Percentiles rank a stretch among this genome's conserved stretches.
Conservation (phyloP, 257 asterid genomes). For the Solanum neorickii region DNA sequence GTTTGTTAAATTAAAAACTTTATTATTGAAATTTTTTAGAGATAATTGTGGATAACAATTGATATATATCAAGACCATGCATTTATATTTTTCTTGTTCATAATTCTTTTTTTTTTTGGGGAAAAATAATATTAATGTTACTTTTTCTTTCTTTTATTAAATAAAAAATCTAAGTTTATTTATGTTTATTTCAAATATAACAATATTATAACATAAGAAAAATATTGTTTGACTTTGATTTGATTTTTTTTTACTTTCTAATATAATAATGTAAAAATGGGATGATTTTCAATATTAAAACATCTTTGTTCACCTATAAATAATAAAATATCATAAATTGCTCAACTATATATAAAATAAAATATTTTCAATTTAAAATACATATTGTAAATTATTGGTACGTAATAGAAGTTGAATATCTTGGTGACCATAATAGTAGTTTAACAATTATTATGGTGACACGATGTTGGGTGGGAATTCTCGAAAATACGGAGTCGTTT, state of each 20-base stretch:
- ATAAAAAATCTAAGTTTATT: neutral
- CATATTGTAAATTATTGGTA: neutral
- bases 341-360: neutral
- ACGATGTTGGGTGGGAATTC: neutral
- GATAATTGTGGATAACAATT: neutral
- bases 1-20: neutral
- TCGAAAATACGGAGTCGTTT: fast-evolving
- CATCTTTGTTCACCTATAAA: neutral
- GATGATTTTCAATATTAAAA: neutral
- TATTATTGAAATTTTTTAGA: neutral
- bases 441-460: neutral
- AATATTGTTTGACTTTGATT: neutral
- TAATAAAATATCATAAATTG: neutral
- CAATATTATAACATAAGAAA: neutral
- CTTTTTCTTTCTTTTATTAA: neutral
- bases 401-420: neutral
- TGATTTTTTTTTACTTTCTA: neutral
- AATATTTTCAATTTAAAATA: too few relatives aligned
- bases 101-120: neutral
- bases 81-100: neutral
- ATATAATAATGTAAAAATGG: neutral
- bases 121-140: neutral
- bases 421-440: neutral
- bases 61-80: neutral
- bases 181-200: neutral